phyloP scores from a whole-genome alignment of 208 protist species.

The Trypanosoma vivax region DNA sequence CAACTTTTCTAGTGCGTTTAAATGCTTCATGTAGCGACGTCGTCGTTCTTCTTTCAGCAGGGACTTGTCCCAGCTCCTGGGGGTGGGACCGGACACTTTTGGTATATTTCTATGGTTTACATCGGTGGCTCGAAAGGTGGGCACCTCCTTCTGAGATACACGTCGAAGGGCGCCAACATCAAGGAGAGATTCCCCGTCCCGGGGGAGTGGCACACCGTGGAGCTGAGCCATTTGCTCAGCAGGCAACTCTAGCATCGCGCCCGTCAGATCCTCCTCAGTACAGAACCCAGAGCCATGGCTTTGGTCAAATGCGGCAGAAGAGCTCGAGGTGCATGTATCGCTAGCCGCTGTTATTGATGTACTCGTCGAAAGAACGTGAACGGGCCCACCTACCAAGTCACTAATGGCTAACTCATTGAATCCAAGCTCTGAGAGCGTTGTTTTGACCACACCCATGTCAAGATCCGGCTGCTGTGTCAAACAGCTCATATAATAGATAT shows the following conservation, averaged over 20 bases:
- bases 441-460: conserved; percentile 39
- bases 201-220: too few species aligned
- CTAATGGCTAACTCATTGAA: conserved; percentile 27
- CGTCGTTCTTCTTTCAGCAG: conserved; percentile 5
- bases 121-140: too few species aligned
- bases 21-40: conserved; percentile 13
- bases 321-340: not conserved
- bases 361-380: conserved; percentile 8
- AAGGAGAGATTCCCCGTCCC: too few species aligned
- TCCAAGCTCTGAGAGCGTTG: conserved; percentile 41
- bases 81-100: not conserved
- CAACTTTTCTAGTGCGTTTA: conserved; percentile 16
- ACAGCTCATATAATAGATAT: conserved; percentile 41
- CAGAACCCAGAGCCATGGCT: too few species aligned
- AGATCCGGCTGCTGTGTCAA: conserved; percentile 21
- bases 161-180: too few species aligned
- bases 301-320: too few species aligned
- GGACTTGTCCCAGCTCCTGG: not conserved
- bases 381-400: conserved; percentile 42
- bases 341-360: not conserved
- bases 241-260: too few species aligned
- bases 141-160: too few species aligned
- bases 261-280: too few species aligned
- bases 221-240: too few species aligned
- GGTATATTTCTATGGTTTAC: too few species aligned